Evolutionary conservation across 2,329 filamentous ascomycete genomes (phyloP), one percentile per base, ranked within the genome.

Genomic region (Claviceps fusiformis): DNA sequence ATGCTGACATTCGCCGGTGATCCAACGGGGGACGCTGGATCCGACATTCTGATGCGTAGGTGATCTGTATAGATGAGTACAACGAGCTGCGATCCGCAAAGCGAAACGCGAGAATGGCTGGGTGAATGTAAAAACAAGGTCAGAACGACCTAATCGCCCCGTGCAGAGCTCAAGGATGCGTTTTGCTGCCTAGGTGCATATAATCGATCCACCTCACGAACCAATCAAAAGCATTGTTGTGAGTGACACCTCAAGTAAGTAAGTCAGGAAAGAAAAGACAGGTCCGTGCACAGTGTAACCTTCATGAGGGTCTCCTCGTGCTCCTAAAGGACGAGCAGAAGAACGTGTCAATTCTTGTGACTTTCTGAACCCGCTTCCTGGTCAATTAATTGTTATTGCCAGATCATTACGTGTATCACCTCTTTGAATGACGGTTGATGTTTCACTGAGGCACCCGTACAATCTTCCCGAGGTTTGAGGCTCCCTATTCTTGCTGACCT

Each of bases 21-120:
- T 53, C 66, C 70, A 54, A 63, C 67, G 13, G 70, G 64, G 5
- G 75, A 77, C 54, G 71, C 73, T 58, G 62, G 64, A 62, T 79
- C 77, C 17, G 78, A 80, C 72, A 75, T 75, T 47, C 44, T 61
- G 59, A 46, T 19, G 24, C 11, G 24, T 13, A 19, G 15, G 29
- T 37, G 5, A 24, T 41, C 19, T 27, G 17, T n/a, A 46, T 15
- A 35, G 31, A 15, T 8, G n/a, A 44, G 29, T 7, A 6, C 24
- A 29, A 37, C 47, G 44, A 19, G 13, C 17, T 19, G 35, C 7
- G 17, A 24, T 48, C 17, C 6, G 45, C 33, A 17, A 15, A 15
- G 13, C 31, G 17, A 27, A 33, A 39, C 5, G 43, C 6, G 29
- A 13, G 10, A 10, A 37, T n/a, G 17, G 39, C 39, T n/a, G 39